Conservation (phyloP, 345 rosid genomes). For the Populus euphratica region DNA sequence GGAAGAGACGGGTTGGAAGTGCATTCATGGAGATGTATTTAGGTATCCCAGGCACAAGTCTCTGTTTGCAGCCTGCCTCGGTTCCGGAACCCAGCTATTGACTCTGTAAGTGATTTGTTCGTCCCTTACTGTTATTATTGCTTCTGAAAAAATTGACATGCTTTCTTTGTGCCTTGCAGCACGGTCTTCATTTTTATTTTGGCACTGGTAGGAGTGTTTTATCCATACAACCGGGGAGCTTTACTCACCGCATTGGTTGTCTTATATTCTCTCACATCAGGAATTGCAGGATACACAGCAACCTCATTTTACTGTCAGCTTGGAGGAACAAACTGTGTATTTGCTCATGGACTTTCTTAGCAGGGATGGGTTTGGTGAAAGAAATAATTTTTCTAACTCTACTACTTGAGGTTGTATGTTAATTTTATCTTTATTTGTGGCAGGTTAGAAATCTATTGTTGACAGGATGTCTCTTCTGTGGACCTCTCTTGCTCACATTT, state of each 20-base stretch:
- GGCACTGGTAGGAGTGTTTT: constrained; percentile 81
- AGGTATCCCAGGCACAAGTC: constrained; percentile 28
- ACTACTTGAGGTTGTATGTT: too few species aligned
- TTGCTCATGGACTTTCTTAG: not conserved
- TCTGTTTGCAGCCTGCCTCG: constrained; percentile 28
- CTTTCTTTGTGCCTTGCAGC: constrained; percentile 27
- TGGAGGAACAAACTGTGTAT: constrained; percentile 84
- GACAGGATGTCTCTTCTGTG: constrained; percentile 86
- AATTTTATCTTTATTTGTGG: not conserved
- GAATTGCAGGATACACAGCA: constrained; percentile 77
- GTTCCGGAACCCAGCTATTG: constrained; percentile 32
- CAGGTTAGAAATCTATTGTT: constrained; percentile 80
- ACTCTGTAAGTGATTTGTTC: constrained; percentile 19
- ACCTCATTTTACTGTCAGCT: constrained; percentile 86
- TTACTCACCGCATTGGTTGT: constrained; percentile 80
- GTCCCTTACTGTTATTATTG: too few species aligned
- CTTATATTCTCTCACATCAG: constrained; percentile 85
- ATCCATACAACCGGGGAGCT: constrained; percentile 90
- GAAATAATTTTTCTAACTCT: too few species aligned
- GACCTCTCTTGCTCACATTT: constrained; percentile 74
- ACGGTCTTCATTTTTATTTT: constrained; percentile 74
- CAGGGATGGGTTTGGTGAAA: too few species aligned
- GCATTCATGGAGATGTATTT: constrained; percentile 30
- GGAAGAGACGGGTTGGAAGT: constrained; percentile 36
- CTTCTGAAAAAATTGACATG: not conserved